Evolutionary conservation across 2,329 filamentous ascomycete genomes (phyloP), one percentile per base, ranked within the genome.

Genomic region (Aureobasidium sp.): DNA sequence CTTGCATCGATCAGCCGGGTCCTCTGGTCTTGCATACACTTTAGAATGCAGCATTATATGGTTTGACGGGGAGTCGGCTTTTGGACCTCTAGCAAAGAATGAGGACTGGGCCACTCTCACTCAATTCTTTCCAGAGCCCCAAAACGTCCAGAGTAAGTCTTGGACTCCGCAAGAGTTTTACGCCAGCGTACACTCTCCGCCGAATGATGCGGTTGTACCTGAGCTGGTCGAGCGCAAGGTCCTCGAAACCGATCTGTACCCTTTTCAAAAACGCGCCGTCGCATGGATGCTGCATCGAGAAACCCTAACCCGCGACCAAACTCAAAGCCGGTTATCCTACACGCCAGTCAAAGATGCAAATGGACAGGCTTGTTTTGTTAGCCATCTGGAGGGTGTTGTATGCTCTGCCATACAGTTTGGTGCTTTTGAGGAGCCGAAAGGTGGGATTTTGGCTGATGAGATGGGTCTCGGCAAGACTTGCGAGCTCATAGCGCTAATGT

Each of bases 401-500:
- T 66, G 64, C 9, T 67, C 65, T 2, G 43, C 61, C 8, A 70
- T 23, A 74, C 66, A 67, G 13, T 31, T 81, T 55, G 68, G 70
- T n/a, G 64, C 66, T 0, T 61, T 83, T 11, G 78, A 73, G 47
- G 83, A 67, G 17, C 61, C 78, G 1, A 72, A 68, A 37, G 84
- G 84, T 2, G 88, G 88, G 0, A 85, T 90, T 50, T 74, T 93
- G 5, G 84, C 87, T 0, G 89, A 93, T 68, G 89, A 93, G 71
- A 93, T 93, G 89, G 89, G 89, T 0, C 75, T 93, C 1, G 89
- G 89, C 1, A 93, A 93, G 71, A 93, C 89, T 0, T 77, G 92
- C 3, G 89, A 93, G 73, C 78, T 89, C 2, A 83, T 91, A 46
- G 81, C 85, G 4, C 76, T 93, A 11, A 82, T 91, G n/a, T 76